Evolutionary conservation across 495 filamentous ascomycete genomes (phyloP).

Genomic region (Chaetomium cochliodes): DNA sequence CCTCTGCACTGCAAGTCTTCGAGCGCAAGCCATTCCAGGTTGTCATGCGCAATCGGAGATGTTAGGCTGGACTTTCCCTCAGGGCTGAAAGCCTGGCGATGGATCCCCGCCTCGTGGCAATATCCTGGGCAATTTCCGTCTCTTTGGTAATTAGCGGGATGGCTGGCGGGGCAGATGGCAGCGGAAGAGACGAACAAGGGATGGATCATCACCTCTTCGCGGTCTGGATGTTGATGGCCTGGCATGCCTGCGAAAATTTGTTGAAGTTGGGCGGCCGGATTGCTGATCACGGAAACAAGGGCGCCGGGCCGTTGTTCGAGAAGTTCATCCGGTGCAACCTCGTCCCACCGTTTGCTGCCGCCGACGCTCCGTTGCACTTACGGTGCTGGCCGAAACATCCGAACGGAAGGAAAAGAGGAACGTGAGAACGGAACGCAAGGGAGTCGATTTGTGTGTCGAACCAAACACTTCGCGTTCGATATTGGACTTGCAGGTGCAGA

Average conservation of each 20-base stretch:
- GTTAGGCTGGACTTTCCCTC: neutral
- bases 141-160: slow-evolving; percentile 24
- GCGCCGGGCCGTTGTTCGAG: neutral
- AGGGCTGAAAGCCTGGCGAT: slow-evolving; percentile 27
- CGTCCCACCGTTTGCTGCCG: neutral
- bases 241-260: neutral
- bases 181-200: neutral
- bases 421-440: neutral
- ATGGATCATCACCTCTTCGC: slow-evolving; percentile 3
- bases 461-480: no score
- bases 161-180: slow-evolving; percentile 3
- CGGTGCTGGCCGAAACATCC: neutral
- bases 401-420: neutral
- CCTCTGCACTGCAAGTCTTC: neutral
- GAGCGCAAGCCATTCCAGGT: neutral
- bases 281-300: slow-evolving; percentile 1
- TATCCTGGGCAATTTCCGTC: slow-evolving; percentile 22
- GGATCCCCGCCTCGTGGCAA: slow-evolving; percentile 22
- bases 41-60: neutral
- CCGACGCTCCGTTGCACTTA: neutral
- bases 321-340: neutral
- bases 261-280: neutral
- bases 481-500: neutral
- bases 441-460: neutral
- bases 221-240: slow-evolving; percentile 5